Base-by-base conservation (phyloP, 2,329 filamentous ascomycete genomes). In the Chrysoporthe austroafricana region DNA sequence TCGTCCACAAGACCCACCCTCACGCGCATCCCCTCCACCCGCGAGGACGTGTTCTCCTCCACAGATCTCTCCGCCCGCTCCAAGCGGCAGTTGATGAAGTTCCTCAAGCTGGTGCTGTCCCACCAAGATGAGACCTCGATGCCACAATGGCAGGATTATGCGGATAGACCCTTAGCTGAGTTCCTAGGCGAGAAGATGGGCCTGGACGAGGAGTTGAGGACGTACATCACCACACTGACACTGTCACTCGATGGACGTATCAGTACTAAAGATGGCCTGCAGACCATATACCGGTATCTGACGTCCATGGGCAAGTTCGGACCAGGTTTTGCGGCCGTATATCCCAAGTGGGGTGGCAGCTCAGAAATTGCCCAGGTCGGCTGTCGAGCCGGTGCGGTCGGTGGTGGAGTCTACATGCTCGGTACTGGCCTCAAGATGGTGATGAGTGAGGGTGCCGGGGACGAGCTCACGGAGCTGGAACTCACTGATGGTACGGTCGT, bases 261-360 rank as follows among this genome's bases (percentile, higher is more conserved):
- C 2, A 87, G 88, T 1, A 89, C 90, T 42, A 76, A 75, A 63
- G 88, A 88, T 73, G 93, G 93, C 0, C 79, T 98, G 34, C 85
- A 87, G 2, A 85, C 88, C 36, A 91, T 98, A 66, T 86, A 91
- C 72, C 88, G 90, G 57, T 94, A 99, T 78, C 81, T 98, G 62
- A 86, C 87, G 16, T 97, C 95, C 0, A 94, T 96, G 79, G 94
- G 95, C 8, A 82, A 92, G 4, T 95, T 97, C 73, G 95, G 95
- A 0, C 87, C 91, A 60, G 94, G 95, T 11, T 98, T 98, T 76
- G 92, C 92, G 63, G 92, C 93, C 59, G 88, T 99, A 14, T 88
- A 97, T 72, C 91, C 94, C 32, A 97, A 97, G 83, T 99, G 94
- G 90, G 95, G 95, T 59, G 94, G 95, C 39, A 84, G 91, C 59